A percentile compares a stretch with the other conserved stretches of the same genome.
Conservation (phyloP, 768 basidiomycete genomes). For the Rhodotorula toruloides region DNA sequence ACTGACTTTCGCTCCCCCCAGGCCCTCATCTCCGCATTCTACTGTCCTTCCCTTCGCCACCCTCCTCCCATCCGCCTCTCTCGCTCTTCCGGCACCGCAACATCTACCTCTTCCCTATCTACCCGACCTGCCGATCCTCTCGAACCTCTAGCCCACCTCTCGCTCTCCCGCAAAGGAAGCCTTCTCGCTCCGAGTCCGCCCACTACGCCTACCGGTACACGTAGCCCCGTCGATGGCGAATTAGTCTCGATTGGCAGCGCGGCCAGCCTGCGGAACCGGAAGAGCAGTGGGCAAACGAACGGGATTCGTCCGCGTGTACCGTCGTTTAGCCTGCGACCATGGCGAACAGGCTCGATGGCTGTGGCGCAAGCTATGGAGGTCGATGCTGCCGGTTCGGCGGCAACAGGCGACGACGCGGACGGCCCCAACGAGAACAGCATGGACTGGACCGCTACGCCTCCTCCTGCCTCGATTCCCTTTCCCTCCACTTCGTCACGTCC, state of each 20-base stretch:
- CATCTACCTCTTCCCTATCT: not conserved
- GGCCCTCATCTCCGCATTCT: conserved; percentile 16
- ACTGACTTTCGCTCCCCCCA: not conserved
- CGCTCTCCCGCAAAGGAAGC: conserved; percentile 4
- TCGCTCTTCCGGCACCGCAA: not conserved
- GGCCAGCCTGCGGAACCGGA: not conserved
- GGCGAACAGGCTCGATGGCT: not conserved
- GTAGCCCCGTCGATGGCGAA: not conserved
- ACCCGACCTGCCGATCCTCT: conserved; percentile 9
- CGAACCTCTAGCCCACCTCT: conserved; percentile 26
- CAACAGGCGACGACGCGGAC: not conserved
- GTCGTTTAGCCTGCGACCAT: not conserved
- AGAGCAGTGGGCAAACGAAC: not conserved
- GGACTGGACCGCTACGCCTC: conserved; percentile 25
- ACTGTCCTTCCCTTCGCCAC: not conserved
- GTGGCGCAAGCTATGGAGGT: not conserved
- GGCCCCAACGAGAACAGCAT: conserved; percentile 23
- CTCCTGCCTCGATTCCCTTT: no score
- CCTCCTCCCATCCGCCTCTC: conserved; percentile 9
- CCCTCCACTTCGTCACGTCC: not conserved
- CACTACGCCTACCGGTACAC: not conserved
- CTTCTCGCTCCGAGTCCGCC: not conserved
- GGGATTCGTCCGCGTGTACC: not conserved
- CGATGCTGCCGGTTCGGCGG: not conserved
- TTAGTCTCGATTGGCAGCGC: not conserved